Evolutionary conservation across 164 flowering plant genomes (phyloP), one percentile per base, ranked within the genome.

Genomic region (Hamamelis virginiana): DNA sequence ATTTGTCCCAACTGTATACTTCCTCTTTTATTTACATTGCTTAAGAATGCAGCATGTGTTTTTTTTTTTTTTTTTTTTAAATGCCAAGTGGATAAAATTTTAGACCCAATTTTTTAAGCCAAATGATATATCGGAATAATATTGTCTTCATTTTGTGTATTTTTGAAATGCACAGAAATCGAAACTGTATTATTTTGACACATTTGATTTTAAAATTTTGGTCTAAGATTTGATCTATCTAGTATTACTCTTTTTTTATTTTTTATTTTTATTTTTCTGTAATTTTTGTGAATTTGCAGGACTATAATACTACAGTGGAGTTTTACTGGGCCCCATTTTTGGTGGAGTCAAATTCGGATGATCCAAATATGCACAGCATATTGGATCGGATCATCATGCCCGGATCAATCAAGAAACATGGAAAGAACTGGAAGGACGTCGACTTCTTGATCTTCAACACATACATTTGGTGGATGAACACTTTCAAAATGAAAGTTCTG

Each of bases 381-480:
- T 73, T 83, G 76, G 81, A 93, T 65, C 81, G 98, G 1, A 86
- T 96, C 59, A 87, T 96, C 69, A 90, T 87, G 94, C 97, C 97
- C 0, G 89, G 87, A 62, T 90, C 98, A 9, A 90, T 93, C 68
- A 15, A 79, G 9, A 89, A 88, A 73, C 99, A 96, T 41, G 98
- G 92, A 1, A 68, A 62, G 13, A 76, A 89, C 28, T 96, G 99
- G 99, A 89, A 83, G 76, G 79, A 72, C 43, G 97, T 87, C 3
- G 97, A 93, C 70, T 91, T 74, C 75, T 84, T 96, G 59, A 70
- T 96, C 70, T 96, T 96, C 71, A 96, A 96, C 73, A 90, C 97
- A 0, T 96, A 96, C 75, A 90, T 96, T 6, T 96, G 99, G 98
- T 96, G 99, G 99, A 92, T 96, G 98, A 96, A 96, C 86, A 87